Conservation (phyloP, 202 grass and related monocot genomes). For the Zizania palustris region DNA sequence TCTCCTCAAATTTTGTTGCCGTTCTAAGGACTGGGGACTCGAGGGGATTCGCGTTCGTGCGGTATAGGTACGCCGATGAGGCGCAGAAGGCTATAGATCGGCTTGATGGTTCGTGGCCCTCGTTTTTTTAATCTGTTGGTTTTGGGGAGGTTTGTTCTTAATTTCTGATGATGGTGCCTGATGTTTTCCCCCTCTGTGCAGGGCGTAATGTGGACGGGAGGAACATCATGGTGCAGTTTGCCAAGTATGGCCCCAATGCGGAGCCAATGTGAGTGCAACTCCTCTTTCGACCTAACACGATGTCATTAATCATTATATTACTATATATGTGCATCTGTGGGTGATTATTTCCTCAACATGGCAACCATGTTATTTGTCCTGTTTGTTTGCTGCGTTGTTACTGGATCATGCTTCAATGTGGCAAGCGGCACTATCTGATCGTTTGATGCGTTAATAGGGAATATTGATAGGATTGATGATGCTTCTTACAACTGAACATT, state of each 20-base stretch:
- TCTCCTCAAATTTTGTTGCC: neutral
- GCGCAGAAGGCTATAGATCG: slow-evolving; percentile 78
- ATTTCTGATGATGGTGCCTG: neutral
- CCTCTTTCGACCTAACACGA: neutral
- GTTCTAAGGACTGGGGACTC: slow-evolving; percentile 65
- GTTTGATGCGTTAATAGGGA: neutral
- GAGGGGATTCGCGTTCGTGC: slow-evolving; percentile 76
- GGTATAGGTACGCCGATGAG: slow-evolving; percentile 80
- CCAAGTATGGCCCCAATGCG: slow-evolving; percentile 81
- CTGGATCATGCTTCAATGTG: neutral
- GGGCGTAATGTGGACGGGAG: slow-evolving; percentile 76
- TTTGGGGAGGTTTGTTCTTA: neutral
- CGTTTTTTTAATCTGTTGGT: neutral
- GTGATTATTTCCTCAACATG: slow-evolving; percentile 5
- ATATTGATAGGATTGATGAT: neutral
- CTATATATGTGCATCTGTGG: neutral
- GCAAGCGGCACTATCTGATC: neutral
- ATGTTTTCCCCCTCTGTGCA: neutral
- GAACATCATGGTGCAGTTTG: slow-evolving; percentile 92
- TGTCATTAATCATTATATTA: neutral
- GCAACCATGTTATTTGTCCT: neutral
- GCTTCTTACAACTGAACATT: neutral
- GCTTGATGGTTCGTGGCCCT: slow-evolving; percentile 52
- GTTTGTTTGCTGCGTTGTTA: neutral
- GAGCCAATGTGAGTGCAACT: slow-evolving; percentile 64